A percentile compares a stretch with the other conserved stretches of the same genome.
phyloP scores from a whole-genome alignment of 306 rosid genomes.

The Ormosia emarginata region DNA sequence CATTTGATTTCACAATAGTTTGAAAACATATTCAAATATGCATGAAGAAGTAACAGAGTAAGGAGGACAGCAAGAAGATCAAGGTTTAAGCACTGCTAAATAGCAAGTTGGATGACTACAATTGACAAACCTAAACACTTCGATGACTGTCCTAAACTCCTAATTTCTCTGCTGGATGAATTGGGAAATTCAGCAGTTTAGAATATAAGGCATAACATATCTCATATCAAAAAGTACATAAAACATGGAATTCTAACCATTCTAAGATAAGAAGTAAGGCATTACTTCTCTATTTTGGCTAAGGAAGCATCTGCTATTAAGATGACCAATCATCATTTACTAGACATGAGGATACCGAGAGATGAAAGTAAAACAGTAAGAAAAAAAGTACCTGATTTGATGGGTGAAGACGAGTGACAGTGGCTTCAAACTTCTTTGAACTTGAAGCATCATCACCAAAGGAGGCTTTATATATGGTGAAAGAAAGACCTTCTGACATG shows the following conservation, averaged over 20 bases:
- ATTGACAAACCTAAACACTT: not conserved
- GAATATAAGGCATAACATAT: not conserved
- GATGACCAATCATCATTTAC: not conserved
- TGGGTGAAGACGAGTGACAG: constrained; percentile 66
- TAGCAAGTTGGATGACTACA: not conserved
- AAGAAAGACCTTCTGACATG: constrained; percentile 61
- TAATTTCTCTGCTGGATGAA: not conserved
- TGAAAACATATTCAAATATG: not conserved
- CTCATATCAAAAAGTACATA: not conserved
- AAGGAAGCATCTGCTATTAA: not conserved
- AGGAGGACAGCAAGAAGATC: not conserved
- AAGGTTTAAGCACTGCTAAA: not conserved
- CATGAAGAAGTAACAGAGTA: not conserved
- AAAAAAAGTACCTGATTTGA: constrained; percentile 58
- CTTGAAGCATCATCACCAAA: constrained; percentile 59
- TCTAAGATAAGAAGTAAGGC: not conserved
- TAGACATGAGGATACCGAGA: not conserved
- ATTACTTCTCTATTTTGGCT: not conserved
- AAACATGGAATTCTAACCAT: not conserved
- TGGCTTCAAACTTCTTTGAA: constrained; percentile 71
- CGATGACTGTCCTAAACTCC: not conserved
- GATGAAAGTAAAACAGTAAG: not conserved
- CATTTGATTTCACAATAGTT: not conserved
- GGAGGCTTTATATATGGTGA: constrained; percentile 69
- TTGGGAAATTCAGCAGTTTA: not conserved